A percentile compares a stretch with the other conserved stretches of the same genome.
Evolutionary conservation across 345 rosid genomes (phyloP).

Genomic region (Euphorbia tirucalli): DNA sequence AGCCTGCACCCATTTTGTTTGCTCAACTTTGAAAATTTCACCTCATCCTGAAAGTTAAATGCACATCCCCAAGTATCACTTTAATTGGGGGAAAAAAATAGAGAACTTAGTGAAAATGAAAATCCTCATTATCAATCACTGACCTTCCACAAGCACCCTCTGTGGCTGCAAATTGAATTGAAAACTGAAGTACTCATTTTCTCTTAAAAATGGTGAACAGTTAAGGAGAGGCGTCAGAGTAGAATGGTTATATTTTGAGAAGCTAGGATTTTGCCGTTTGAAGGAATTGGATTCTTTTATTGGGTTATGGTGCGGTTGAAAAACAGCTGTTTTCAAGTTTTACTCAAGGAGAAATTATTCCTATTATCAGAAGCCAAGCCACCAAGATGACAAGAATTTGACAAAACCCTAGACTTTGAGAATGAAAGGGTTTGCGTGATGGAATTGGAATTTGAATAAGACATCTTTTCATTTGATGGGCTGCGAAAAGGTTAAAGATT

Average conservation of each 20-base stretch:
- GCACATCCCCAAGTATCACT: not conserved
- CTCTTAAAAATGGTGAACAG: constrained; percentile 11
- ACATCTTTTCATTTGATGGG: no score
- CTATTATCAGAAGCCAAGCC: not conserved
- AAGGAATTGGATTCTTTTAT: constrained; percentile 1
- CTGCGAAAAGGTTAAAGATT: no score
- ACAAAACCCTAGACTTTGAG: constrained; percentile 8
- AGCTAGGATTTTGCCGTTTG: not conserved
- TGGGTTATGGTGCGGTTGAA: not conserved
- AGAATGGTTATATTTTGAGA: not conserved
- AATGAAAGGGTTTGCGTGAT: not conserved
- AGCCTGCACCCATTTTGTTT: not conserved
- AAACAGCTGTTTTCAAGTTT: not conserved
- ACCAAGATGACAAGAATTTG: constrained; percentile 1
- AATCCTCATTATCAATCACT: not conserved
- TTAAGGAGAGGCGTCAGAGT: not conserved
- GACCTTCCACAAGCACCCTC: constrained; percentile 49
- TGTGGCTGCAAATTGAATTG: constrained; percentile 30
- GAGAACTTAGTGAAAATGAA: not conserved
- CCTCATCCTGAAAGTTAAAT: constrained; percentile 22
- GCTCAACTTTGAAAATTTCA: constrained; percentile 2
- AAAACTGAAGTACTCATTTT: constrained; percentile 39
- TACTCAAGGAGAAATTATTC: no score
- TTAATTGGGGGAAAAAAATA: not conserved
- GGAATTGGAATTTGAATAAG: no score